phyloP scores from a whole-genome alignment of 1,284 basidiomycete genomes.

The Clitocybe nebularis region DNA sequence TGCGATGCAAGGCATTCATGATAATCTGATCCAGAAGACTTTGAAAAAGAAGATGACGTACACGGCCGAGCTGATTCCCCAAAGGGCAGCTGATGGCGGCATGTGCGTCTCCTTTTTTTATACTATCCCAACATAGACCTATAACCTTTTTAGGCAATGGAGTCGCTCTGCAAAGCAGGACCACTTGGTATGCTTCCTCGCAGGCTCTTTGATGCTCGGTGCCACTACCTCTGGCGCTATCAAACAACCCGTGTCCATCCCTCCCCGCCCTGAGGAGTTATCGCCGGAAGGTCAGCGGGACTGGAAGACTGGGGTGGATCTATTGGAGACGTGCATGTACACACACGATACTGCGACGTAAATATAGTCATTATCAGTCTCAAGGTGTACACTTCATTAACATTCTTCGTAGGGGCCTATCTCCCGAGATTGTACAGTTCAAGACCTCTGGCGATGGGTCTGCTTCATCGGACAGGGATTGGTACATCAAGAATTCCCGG shows the following conservation, averaged over 20 bases:
- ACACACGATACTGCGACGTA: conserved; percentile 80
- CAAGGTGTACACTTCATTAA: background rate
- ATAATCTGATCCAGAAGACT: conserved; percentile 62
- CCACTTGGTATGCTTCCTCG: conserved; percentile 95
- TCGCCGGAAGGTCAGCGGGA: conserved; percentile 57
- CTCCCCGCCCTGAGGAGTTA: conserved; percentile 49
- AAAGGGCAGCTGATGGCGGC: conserved; percentile 27
- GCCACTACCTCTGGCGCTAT: conserved; percentile 59
- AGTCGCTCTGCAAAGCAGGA: conserved; percentile 84
- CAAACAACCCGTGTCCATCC: conserved; percentile 42
- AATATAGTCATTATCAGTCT: conserved; percentile 21
- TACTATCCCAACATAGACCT: conserved; percentile 70
- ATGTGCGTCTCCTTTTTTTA: conserved; percentile 27
- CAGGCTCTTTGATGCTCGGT: conserved; percentile 88
- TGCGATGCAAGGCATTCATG: conserved; percentile 73
- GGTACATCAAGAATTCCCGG: conserved; percentile 84
- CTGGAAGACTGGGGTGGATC: conserved; percentile 72
- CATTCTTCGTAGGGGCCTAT: conserved; percentile 57
- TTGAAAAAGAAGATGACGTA: conserved; percentile 54
- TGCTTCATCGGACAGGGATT: conserved; percentile 43
- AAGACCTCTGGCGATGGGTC: conserved; percentile 49
- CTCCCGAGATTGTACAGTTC: conserved; percentile 84
- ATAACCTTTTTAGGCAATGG: conserved; percentile 58
- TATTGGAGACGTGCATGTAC: conserved; percentile 78
- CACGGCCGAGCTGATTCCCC: conserved; percentile 66